Evolutionary conservation across 2,329 filamentous ascomycete genomes (phyloP).

Genomic region (Esteya vermicola): DNA sequence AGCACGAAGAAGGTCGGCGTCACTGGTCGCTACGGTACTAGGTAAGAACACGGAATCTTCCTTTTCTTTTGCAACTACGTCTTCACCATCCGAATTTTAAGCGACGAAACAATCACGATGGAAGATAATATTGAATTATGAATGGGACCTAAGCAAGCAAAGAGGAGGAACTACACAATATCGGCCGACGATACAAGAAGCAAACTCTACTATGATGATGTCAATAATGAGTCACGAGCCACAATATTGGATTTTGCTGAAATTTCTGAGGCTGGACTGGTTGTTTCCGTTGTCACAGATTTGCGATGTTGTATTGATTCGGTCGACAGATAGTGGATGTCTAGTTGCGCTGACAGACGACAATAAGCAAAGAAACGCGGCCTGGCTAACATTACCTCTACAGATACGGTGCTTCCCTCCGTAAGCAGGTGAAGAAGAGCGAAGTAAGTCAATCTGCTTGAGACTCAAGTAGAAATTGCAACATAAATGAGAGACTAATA

Average conservation of each 20-base stretch:
- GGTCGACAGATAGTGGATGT: too few species aligned
- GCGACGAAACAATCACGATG: too few species aligned
- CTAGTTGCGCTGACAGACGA: too few species aligned
- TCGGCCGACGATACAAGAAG: not conserved
- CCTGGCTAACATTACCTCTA: not conserved
- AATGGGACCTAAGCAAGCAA: too few species aligned
- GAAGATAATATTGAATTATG: too few species aligned
- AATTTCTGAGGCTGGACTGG: too few species aligned
- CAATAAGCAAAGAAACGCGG: not conserved
- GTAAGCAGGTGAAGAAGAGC: slow-evolving; percentile 99
- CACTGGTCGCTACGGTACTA: slow-evolving; percentile 52
- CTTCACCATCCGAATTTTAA: not conserved
- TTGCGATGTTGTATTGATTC: too few species aligned
- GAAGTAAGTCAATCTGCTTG: slow-evolving; percentile 32
- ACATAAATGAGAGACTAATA: not conserved
- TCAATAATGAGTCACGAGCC: too few species aligned
- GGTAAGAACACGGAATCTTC: slow-evolving; percentile 8
- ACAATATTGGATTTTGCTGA: too few species aligned
- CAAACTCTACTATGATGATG: too few species aligned
- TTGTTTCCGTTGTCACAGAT: too few species aligned
- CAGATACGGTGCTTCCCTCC: slow-evolving; percentile 94
- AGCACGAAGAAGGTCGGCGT: slow-evolving; percentile 96
- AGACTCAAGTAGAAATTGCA: not conserved
- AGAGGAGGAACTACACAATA: not conserved
- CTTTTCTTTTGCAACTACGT: not conserved